A percentile compares a stretch with the other conserved stretches of the same genome.
phyloP scores from a whole-genome alignment of 2,329 filamentous ascomycete genomes.

The Grosmannia huntii region DNA sequence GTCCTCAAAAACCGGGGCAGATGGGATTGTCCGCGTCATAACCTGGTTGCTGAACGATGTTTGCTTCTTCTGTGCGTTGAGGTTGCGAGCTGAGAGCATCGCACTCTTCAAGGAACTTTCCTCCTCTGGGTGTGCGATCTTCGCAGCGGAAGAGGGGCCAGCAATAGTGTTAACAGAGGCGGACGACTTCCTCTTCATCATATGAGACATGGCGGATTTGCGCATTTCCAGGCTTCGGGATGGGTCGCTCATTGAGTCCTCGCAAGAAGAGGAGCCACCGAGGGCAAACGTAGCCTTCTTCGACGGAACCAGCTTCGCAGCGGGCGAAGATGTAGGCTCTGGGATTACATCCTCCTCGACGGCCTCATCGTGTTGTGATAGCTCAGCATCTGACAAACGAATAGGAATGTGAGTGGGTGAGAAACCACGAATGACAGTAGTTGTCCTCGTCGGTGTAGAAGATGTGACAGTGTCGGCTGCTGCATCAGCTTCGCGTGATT shows the following conservation, averaged over 20 bases:
- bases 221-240: slow-evolving; percentile 35
- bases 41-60: slow-evolving; percentile 73
- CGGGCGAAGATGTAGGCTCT: slow-evolving; percentile 42
- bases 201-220: slow-evolving; percentile 20
- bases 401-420: slow-evolving; percentile 55
- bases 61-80: slow-evolving; percentile 52
- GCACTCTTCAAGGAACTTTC: slow-evolving; percentile 58
- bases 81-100: slow-evolving; percentile 30
- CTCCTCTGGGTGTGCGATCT: slow-evolving; percentile 48
- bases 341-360: slow-evolving; percentile 32
- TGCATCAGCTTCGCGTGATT: neutral
- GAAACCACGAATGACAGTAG: slow-evolving; percentile 74
- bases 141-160: neutral
- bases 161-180: neutral
- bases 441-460: slow-evolving; percentile 10
- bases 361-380: neutral
- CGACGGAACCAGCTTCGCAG: slow-evolving; percentile 54
- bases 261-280: slow-evolving; percentile 69
- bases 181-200: slow-evolving; percentile 16
- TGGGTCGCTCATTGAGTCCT: slow-evolving; percentile 55
- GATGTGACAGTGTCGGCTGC: neutral
- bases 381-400: slow-evolving; percentile 27
- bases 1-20: slow-evolving; percentile 34
- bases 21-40: slow-evolving; percentile 50
- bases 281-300: slow-evolving; percentile 60